A percentile compares a stretch with the other conserved stretches of the same genome.
phyloP scores from a whole-genome alignment of 2,329 filamentous ascomycete genomes.

The Colletotrichum sansevieriae region DNA sequence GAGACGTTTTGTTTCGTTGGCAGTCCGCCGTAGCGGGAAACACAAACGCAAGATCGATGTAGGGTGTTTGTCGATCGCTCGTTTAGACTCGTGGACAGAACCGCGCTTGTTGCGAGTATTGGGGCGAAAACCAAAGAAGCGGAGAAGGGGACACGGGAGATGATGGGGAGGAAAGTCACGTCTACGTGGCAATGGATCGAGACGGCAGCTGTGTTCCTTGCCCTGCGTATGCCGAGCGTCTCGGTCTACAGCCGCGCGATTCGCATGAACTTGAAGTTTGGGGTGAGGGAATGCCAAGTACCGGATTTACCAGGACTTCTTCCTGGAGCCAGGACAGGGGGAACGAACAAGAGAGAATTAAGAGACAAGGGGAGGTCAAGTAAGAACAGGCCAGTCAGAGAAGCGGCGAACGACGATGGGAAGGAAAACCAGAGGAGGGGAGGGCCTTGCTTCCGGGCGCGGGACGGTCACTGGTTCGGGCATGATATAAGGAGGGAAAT shows the following conservation, averaged over 20 bases:
- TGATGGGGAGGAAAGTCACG: slow-evolving; percentile 4
- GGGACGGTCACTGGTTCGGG: slow-evolving; percentile 28
- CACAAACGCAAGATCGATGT: slow-evolving; percentile 14
- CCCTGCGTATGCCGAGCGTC: neutral
- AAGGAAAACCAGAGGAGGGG: slow-evolving; percentile 9
- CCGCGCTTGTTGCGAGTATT: slow-evolving; percentile 29
- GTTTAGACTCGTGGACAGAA: slow-evolving; percentile 17
- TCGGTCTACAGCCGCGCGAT: slow-evolving; percentile 8
- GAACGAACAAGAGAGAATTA: slow-evolving; percentile 7
- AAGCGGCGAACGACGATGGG: neutral
- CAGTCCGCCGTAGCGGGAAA: slow-evolving; percentile 5
- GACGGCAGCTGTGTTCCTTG: neutral
- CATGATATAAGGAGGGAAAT: slow-evolving; percentile 28
- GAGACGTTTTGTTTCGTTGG: slow-evolving; percentile 27
- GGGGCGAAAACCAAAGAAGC: slow-evolving; percentile 20
- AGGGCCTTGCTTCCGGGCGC: slow-evolving; percentile 24
- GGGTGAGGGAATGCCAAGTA: neutral
- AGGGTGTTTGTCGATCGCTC: slow-evolving; percentile 34
- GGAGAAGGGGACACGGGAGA: slow-evolving; percentile 6
- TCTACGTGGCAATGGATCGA: slow-evolving; percentile 10
- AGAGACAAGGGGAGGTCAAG: slow-evolving; percentile 7
- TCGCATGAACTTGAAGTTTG: slow-evolving; percentile 31
- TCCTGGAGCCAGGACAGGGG: slow-evolving; percentile 30
- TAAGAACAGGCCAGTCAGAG: neutral
- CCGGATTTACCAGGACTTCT: neutral